Evolutionary conservation across 2,329 filamentous ascomycete genomes (phyloP), one percentile per base, ranked within the genome.

Genomic region (Colletotrichum kahawae): DNA sequence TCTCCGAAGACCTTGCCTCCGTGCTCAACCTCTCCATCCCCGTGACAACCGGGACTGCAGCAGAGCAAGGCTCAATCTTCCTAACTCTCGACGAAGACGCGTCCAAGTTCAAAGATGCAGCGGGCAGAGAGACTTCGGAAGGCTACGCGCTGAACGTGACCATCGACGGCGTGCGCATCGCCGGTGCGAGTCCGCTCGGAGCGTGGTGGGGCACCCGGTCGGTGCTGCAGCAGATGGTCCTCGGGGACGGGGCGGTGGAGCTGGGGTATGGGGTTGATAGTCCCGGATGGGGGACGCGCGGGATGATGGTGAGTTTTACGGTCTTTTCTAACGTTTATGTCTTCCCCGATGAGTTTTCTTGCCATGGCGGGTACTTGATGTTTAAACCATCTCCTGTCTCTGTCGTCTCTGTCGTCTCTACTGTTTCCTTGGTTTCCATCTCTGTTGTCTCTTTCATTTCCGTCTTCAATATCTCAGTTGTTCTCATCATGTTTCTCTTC

Each of bases 201-300:
- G 87, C 85, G 67, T 92, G 88, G 88, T 92, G 90, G 90, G 90
- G 87, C 48, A 91, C 90, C 0, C 84, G 90, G 36, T 88, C 89
- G 2, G 76, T 92, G 10, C 79, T 92, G 5, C 90, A 92, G 77
- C 88, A 87, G 77, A 84, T 87, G 5, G 74, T 87, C 29, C 79
- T 90, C 24, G 79, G 81, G 4, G 77, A 84, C 21, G 82, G 82
- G 5, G 79, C 81, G 10, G 76, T 92, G 16, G 80, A 84, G 0
- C 75, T 81, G n/a, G 89, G 90, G 14, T 81, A 78, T 5, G 84
- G 84, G 4, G 77, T 82, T 1, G 90, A 92, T 81, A 83, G 84
- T 0, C 90, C 90, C 0, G 88, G 89, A 16, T 92, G 87, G 84
- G 78, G 82, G 1, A 86, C 82, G 6, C 82, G 89, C 36, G 89